A percentile compares a stretch with the other conserved stretches of the same genome.
Conservation (phyloP, 495 filamentous ascomycete species). For the Xylaria curta region DNA sequence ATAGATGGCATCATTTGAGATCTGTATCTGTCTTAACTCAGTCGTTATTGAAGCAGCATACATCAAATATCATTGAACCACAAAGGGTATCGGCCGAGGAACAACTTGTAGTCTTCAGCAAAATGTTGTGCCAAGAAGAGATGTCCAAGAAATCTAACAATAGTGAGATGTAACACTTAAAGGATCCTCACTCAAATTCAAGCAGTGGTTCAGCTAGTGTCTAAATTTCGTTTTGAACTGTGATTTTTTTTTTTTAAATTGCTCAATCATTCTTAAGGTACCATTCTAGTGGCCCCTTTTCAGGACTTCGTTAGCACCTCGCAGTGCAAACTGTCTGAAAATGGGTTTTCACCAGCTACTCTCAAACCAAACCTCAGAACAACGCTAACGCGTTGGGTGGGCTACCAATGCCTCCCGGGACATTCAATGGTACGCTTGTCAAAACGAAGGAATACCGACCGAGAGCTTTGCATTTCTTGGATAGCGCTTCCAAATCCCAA, state of each 20-base stretch:
- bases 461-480: constrained; percentile 3
- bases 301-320: not conserved
- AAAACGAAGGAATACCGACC: constrained; percentile 3
- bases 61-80: not conserved
- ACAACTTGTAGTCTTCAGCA: not conserved
- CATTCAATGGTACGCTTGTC: constrained; percentile 7
- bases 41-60: not conserved
- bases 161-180: not conserved
- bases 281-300: not conserved
- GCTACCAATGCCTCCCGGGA: not conserved
- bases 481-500: constrained; percentile 1
- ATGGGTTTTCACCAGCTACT: not conserved
- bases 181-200: not conserved
- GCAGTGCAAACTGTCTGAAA: not conserved
- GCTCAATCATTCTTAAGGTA: not conserved
- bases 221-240: not conserved
- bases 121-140: not conserved
- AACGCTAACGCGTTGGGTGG: constrained; percentile 7
- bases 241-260: not conserved
- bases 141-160: not conserved
- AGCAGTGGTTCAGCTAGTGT: not conserved
- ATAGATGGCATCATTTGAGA: not conserved
- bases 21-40: not conserved
- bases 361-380: not conserved
- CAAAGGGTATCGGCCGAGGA: not conserved